phyloP scores from a whole-genome alignment of 1,139 yeast species.

The Debaryomycetaceae sp. region DNA sequence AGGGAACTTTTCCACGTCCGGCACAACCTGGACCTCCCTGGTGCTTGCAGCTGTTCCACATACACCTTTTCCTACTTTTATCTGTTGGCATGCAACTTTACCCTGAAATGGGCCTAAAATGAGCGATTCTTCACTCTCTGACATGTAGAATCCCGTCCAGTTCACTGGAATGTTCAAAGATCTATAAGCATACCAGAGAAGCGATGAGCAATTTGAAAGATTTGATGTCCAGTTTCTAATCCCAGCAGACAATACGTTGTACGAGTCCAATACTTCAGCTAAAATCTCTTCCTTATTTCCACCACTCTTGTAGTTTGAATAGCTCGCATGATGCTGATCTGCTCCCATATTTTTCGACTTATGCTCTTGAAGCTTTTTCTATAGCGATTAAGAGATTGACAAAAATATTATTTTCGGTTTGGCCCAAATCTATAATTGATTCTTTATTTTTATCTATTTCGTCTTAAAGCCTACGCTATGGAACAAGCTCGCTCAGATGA shows the following conservation, averaged over 20 bases:
- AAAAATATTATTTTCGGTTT: no score
- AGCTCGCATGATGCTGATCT: slow-evolving; percentile 58
- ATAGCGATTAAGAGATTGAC: no score
- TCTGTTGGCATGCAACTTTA: slow-evolving; percentile 89
- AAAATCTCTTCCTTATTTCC: slow-evolving; percentile 54
- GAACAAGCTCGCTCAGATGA: not conserved
- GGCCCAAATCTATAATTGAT: no score
- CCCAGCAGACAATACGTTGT: slow-evolving; percentile 58
- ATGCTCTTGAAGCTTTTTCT: no score
- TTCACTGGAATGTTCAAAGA: slow-evolving; percentile 59
- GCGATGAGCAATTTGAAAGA: slow-evolving; percentile 77
- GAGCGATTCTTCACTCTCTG: slow-evolving; percentile 42
- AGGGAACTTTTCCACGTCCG: slow-evolving; percentile 72
- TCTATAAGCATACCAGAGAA: slow-evolving; percentile 84
- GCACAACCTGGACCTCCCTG: slow-evolving; percentile 65
- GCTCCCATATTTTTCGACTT: slow-evolving; percentile 10
- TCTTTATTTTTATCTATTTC: no score
- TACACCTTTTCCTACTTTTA: slow-evolving; percentile 78
- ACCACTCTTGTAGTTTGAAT: slow-evolving; percentile 42
- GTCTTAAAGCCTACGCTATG: not conserved
- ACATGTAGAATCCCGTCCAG: slow-evolving; percentile 91
- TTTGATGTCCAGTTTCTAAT: slow-evolving; percentile 87
- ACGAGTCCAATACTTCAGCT: slow-evolving; percentile 56
- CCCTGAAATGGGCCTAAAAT: slow-evolving; percentile 95
- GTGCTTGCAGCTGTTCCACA: slow-evolving; percentile 80